Evolutionary conservation across 495 filamentous ascomycete genomes (phyloP).

Genomic region (Tuber indicum): DNA sequence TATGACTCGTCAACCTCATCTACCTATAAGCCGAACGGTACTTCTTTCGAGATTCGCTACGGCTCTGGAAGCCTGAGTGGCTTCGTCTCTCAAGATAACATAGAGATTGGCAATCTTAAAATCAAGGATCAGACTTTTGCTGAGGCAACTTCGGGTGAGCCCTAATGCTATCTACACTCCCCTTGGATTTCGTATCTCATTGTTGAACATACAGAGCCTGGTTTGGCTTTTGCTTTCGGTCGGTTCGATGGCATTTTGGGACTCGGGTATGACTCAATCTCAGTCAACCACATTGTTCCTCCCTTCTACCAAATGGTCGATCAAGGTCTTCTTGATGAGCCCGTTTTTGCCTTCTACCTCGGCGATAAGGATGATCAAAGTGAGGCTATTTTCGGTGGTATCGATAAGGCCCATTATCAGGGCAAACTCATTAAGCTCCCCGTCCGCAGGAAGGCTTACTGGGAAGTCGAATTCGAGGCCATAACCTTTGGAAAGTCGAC

Average conservation of each 20-base stretch:
- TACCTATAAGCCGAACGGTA: constrained; percentile 90
- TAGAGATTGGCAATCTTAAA: constrained; percentile 82
- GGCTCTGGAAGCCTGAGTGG: constrained; percentile 92
- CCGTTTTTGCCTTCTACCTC: constrained; percentile 95
- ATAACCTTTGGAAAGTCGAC: constrained; percentile 77
- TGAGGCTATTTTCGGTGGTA: constrained; percentile 85
- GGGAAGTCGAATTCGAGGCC: constrained; percentile 94
- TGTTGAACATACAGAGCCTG: constrained; percentile 58
- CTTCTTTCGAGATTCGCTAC: constrained; percentile 87
- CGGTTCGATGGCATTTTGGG: constrained; percentile 97
- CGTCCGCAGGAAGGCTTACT: constrained; percentile 96
- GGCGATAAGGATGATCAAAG: constrained; percentile 69
- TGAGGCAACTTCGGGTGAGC: constrained; percentile 63
- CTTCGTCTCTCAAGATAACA: constrained; percentile 78
- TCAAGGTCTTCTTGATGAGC: constrained; percentile 81
- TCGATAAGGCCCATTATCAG: constrained; percentile 77
- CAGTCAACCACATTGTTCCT: constrained; percentile 87
- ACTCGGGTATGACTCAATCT: constrained; percentile 89
- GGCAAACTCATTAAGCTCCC: constrained; percentile 90
- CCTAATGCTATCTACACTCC: not conserved
- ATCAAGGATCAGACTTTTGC: constrained; percentile 88
- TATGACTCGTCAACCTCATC: constrained; percentile 88
- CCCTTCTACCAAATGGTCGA: constrained; percentile 95
- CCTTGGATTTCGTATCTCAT: not conserved
- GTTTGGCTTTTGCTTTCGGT: constrained; percentile 95